Evolutionary conservation across 352 stramenopile genomes (phyloP).

Genomic region (Globisporangium polare): DNA sequence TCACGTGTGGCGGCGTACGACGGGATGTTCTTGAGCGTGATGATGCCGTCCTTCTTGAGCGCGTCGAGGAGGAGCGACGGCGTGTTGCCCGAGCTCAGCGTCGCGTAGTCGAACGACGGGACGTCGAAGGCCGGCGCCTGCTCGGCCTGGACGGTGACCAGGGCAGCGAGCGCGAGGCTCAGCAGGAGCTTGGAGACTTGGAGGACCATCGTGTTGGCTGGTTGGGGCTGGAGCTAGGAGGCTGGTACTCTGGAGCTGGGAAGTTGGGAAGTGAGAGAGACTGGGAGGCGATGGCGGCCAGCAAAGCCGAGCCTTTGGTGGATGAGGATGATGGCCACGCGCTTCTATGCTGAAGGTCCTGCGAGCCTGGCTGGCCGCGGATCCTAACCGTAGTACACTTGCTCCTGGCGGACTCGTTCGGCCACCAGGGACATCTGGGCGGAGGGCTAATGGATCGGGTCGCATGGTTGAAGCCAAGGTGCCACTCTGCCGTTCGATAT

Average conservation of each 20-base stretch:
- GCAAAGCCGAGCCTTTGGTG: neutral
- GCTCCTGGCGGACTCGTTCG: no score
- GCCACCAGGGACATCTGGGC: neutral
- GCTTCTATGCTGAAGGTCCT: no score
- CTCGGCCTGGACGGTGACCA: neutral
- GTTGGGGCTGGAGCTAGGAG: neutral
- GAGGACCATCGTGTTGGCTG: conserved; percentile 3
- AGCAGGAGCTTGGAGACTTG: conserved; percentile 12
- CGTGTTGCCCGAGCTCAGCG: conserved; percentile 27
- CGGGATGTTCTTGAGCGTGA: conserved; percentile 61
- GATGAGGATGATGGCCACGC: neutral
- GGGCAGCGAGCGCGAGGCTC: conserved; percentile 7
- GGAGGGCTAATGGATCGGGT: neutral
- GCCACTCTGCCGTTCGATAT: neutral
- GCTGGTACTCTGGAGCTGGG: neutral
- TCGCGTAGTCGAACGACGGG: conserved; percentile 51
- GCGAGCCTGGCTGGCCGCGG: no score
- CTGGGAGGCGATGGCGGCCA: neutral
- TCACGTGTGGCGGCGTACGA: conserved; percentile 35
- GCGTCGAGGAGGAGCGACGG: conserved; percentile 37
- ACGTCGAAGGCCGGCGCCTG: conserved; percentile 35
- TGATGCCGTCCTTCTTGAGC: conserved; percentile 65
- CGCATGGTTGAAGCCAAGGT: neutral
- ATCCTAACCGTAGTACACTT: no score
- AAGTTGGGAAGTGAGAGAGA: neutral